Base-by-base conservation (phyloP, 2,329 filamentous ascomycete genomes). In the Sporothrix euskadiensis region DNA sequence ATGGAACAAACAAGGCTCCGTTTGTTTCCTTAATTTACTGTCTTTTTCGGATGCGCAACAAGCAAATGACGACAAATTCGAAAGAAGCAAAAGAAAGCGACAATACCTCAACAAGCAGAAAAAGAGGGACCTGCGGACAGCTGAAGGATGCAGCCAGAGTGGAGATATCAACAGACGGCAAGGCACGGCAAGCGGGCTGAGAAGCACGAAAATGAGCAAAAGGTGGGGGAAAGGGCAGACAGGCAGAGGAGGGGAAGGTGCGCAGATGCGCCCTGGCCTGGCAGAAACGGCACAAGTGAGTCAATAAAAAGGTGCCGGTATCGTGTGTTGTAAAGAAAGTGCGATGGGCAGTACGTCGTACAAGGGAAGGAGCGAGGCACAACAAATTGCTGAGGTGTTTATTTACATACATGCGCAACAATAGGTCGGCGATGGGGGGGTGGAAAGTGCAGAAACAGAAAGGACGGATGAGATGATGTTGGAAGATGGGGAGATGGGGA, bases 151-250 rank as follows among this genome's bases (percentile, higher is more conserved):
- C 49, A 56, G 10, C 19, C 22, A 22, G 8, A 52, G 49, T 16
- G 32, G 49, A 35, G 26, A 69, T 56, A 49, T 41, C 49, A 71
- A 10, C 49, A 66, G 49, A 72, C 49, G 71, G 61, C 71, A 68
- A 72, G 59, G 59, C 71, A 65, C 59, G 32, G 39, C 32, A 66
- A 16, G 35, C 59, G 39, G 56, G 49, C 70, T 52, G 71, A 66
- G 41, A 66, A 66, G 39, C 61, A 66, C 56, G 57, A 61, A 35
- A 44, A 44, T 12, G 41, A 10, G 12, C 6, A 30, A 61, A 57
- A 72, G 63, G 63, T 72, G 71, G 71, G 63, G 63, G 39, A 52
- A 65, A 39, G 49, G 49, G 49, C 44, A 49, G 44, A 19, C 41
- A 9, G 41, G 41, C 41, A 32, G 5, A 30, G 10, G 16, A 52